Base-by-base conservation (phyloP, 192 early-diverging fungal genomes). In the Coemansia sp. region DNA sequence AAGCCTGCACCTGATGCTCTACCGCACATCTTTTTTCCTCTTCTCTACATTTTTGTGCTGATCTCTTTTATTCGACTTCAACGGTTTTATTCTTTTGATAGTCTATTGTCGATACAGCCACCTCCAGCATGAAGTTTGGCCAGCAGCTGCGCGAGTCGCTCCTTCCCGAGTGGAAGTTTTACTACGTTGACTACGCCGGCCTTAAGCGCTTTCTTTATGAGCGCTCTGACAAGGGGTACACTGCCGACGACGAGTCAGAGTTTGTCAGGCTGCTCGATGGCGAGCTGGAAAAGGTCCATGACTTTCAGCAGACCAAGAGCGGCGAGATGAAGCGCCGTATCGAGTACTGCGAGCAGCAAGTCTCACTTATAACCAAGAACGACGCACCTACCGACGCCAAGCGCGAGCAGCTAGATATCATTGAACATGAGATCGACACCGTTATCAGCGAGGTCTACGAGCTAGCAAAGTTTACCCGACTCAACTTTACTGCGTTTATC, bases 261-360 rank as follows among this genome's bases (percentile, higher is more conserved):
- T 96, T 96, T 85, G 90, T 95, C 28, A 90, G 93, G 72, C 63
- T 86, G 28, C 77, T 98, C 10, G 95, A 94, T 60, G 86, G 92
- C 57, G 95, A 98, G 73, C 88, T 98, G 11, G 93, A 94, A 67
- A 98, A 95, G 84, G 86, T 93, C 34, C 86, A 86, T 70, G 67
- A 72, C 67, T 93, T 93, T 63, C 87, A 89, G 60, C 80, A 90
- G 63, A 73, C 87, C 42, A 92, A 91, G 81, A 86, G 88, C 57
- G 83, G 85, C 69, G 91, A 91, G 63, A 87, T 92, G 51, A 86
- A 90, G 73, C 85, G 71, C 10, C 85, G 87, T 33, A 89, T 89
- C 14, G 84, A 89, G 61, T 74, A 87, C 48, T 88, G 86, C 62
- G 88, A 89, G 45, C 62, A 85, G 53, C 69, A 78, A 26, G 85